phyloP scores from a whole-genome alignment of 495 filamentous ascomycete genomes.

The Physcia stellaris region DNA sequence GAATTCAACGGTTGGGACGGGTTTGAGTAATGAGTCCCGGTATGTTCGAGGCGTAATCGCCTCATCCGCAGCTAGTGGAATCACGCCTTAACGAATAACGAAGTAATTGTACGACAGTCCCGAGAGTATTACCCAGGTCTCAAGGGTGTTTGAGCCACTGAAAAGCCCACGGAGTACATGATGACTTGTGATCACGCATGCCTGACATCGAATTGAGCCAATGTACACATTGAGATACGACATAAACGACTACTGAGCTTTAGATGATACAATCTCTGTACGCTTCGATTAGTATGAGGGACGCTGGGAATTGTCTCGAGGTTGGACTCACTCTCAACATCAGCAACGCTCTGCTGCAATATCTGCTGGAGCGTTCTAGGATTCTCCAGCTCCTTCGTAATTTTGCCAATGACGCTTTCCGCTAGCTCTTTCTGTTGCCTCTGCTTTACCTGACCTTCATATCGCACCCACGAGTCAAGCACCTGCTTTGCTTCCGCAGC shows the following conservation, averaged over 20 bases:
- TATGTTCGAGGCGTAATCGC: no score
- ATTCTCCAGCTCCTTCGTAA: constrained; percentile 95
- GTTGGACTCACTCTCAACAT: constrained; percentile 80
- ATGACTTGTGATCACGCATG: no score
- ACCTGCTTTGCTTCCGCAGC: constrained; percentile 86
- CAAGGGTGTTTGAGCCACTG: no score
- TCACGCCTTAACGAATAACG: no score
- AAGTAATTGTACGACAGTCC: no score
- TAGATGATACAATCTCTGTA: constrained; percentile 38
- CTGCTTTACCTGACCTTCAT: constrained; percentile 97
- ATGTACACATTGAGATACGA: no score
- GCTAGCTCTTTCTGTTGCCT: constrained; percentile 94
- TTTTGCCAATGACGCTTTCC: constrained; percentile 83
- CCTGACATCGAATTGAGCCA: no score
- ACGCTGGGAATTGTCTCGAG: background rate
- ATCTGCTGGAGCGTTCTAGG: constrained; percentile 91
- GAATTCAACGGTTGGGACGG: constrained; percentile 66
- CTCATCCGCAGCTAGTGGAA: no score
- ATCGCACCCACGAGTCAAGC: constrained; percentile 95
- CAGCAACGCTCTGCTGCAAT: constrained; percentile 82
- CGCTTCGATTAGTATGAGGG: constrained; percentile 16
- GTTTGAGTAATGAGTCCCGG: constrained; percentile 21
- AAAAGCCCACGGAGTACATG: no score
- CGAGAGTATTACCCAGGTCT: no score
- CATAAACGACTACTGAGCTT: constrained; percentile 40